Conservation (phyloP, 2,329 filamentous ascomycete genomes). For the Pyrenophora tritici-repentis region DNA sequence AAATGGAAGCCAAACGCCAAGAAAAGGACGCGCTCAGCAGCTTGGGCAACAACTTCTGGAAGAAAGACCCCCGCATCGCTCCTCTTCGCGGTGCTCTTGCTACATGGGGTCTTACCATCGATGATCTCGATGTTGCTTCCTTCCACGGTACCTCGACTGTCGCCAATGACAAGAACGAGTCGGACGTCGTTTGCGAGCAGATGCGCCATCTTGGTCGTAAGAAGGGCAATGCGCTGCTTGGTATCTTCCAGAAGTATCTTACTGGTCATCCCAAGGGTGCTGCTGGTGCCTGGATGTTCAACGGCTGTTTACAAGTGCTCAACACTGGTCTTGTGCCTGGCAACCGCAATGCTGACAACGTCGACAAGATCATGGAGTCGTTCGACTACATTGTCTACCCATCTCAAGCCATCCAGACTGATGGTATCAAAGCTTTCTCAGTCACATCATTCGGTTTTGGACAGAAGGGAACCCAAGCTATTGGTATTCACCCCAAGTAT, state of each 20-base stretch:
- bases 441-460: conserved; percentile 99
- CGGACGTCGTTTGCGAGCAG: conserved; percentile 94
- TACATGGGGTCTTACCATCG: conserved; percentile 96
- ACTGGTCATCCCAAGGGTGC: conserved; percentile 99
- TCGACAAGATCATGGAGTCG: conserved; percentile 94
- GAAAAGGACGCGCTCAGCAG: conserved; percentile 91
- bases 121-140: conserved; percentile 91
- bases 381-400: conserved; percentile 98
- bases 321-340: conserved; percentile 93
- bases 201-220: conserved; percentile 90
- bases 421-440: conserved; percentile 97
- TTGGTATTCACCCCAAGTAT: conserved; percentile 96
- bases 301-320: conserved; percentile 93
- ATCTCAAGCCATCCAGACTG: conserved; percentile 92
- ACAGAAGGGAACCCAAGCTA: conserved; percentile 96
- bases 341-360: conserved; percentile 97
- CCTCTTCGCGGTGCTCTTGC: conserved; percentile 94
- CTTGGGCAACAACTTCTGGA: conserved; percentile 99
- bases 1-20: conserved; percentile 84
- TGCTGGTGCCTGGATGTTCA: conserved; percentile 99
- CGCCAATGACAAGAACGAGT: conserved; percentile 99
- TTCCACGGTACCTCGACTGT: conserved; percentile 99
- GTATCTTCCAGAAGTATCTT: conserved; percentile 99
- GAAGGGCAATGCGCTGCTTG: conserved; percentile 94
- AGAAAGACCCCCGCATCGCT: conserved; percentile 88